A percentile compares a stretch with the other conserved stretches of the same genome.
Evolutionary conservation across 352 stramenopile genomes (phyloP).

Genomic region (Phytophthora melonis): DNA sequence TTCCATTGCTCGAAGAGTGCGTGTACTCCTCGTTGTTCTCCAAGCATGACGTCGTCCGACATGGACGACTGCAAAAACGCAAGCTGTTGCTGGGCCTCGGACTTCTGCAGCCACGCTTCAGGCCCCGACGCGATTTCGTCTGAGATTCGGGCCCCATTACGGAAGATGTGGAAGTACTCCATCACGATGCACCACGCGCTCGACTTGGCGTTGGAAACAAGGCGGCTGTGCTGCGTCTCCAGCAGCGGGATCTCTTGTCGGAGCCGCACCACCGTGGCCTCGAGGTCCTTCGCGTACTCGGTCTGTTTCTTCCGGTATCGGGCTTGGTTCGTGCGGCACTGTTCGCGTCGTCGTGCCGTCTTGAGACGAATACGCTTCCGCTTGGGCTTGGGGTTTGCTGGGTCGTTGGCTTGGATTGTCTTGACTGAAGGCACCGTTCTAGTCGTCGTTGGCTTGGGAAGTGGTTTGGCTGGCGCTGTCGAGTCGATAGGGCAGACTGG

Average conservation of each 20-base stretch:
- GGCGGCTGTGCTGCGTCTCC: constrained; percentile 26
- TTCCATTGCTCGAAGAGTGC: constrained; percentile 35
- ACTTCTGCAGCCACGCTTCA: constrained; percentile 29
- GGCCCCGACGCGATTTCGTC: constrained; percentile 5
- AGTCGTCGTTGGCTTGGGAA: background rate
- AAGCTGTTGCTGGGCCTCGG: constrained; percentile 35
- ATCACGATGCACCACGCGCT: constrained; percentile 18
- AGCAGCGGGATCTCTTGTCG: constrained; percentile 31
- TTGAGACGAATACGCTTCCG: constrained; percentile 54
- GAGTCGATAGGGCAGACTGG: background rate
- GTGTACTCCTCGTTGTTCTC: constrained; percentile 21
- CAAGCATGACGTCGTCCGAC: constrained; percentile 27
- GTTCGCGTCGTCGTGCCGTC: constrained; percentile 51
- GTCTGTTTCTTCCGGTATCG: constrained; percentile 55
- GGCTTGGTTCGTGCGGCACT: constrained; percentile 59
- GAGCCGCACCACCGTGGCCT: constrained; percentile 32
- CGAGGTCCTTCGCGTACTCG: constrained; percentile 19
- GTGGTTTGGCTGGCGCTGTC: background rate
- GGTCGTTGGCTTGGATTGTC: background rate
- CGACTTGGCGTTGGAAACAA: constrained; percentile 9
- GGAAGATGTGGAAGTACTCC: constrained; percentile 43
- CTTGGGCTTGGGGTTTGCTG: constrained; percentile 15
- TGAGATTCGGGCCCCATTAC: constrained; percentile 1
- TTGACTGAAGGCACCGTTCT: constrained; percentile 9
- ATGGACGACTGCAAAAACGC: constrained; percentile 37